Evolutionary conservation across 2,329 filamentous ascomycete species (phyloP).

Genomic region (Pseudogymnoascus sp.): DNA sequence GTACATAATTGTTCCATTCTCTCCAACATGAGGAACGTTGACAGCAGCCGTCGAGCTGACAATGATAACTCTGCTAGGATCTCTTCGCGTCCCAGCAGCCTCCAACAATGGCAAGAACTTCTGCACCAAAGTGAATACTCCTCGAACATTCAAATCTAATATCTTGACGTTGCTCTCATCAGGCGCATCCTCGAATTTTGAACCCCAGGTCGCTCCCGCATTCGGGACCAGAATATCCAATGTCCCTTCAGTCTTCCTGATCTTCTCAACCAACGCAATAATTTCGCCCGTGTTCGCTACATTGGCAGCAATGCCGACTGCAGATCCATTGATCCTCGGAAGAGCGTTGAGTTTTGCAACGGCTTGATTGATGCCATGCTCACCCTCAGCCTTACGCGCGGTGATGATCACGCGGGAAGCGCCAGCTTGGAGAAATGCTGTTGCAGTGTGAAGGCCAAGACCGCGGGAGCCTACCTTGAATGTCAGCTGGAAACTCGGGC

Average conservation of each 20-base stretch:
- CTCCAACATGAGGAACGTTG: constrained; percentile 49
- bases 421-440: constrained; percentile 60
- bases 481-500: background rate
- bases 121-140: constrained; percentile 60
- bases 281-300: constrained; percentile 53
- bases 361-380: constrained; percentile 46
- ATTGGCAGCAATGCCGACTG: constrained; percentile 58
- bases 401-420: constrained; percentile 64
- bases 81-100: constrained; percentile 22
- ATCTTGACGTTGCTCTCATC: constrained; percentile 56
- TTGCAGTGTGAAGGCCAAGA: constrained; percentile 55
- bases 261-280: constrained; percentile 48
- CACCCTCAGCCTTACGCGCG: constrained; percentile 59
- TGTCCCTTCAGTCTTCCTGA: constrained; percentile 47
- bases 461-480: constrained; percentile 37
- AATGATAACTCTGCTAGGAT: constrained; percentile 56
- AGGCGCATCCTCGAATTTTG: constrained; percentile 54
- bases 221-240: constrained; percentile 64
- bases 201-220: constrained; percentile 64
- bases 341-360: constrained; percentile 57
- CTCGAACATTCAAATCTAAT: constrained; percentile 63
- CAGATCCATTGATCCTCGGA: constrained; percentile 46
- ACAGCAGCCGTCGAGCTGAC: constrained; percentile 60
- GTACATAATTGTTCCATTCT: constrained; percentile 57
- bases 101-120: constrained; percentile 33